phyloP scores from a whole-genome alignment of 129 eudicot species.

The Centrapalus pauciflorus region DNA sequence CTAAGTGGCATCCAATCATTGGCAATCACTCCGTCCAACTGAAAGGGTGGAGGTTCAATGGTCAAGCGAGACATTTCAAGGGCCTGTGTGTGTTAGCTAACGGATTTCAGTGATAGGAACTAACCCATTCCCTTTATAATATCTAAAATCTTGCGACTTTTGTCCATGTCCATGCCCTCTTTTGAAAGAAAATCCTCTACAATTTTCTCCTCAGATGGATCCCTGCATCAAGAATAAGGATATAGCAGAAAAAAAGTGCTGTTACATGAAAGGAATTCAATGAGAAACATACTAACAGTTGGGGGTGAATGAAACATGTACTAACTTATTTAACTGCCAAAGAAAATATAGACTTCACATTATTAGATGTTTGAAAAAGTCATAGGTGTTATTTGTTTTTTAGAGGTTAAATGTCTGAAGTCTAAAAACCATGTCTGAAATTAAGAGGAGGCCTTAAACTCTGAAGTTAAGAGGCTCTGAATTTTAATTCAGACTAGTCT shows the following conservation, averaged over 20 bases:
- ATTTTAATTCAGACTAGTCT: too few relatives aligned
- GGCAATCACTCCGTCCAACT: neutral
- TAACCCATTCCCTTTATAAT: conserved; percentile 86
- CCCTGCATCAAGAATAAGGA: conserved; percentile 30
- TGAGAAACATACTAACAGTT: neutral
- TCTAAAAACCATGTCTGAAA: too few relatives aligned
- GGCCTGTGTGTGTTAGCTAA: neutral
- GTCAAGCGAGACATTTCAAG: neutral
- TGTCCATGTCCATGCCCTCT: conserved; percentile 62
- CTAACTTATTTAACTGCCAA: neutral
- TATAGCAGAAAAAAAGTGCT: conserved; percentile 3
- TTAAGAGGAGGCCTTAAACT: too few relatives aligned
- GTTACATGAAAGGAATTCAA: neutral
- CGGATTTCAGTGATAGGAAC: conserved; percentile 10
- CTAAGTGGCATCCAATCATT: neutral
- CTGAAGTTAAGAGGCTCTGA: too few relatives aligned
- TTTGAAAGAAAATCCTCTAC: conserved; percentile 69
- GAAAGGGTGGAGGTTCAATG: neutral
- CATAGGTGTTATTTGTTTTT: too few relatives aligned
- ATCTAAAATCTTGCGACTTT: conserved; percentile 45
- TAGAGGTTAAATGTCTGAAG: too few relatives aligned
- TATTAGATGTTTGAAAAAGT: conserved; percentile 1
- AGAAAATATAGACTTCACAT: neutral
- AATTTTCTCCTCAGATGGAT: conserved; percentile 71
- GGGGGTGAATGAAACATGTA: neutral